Conservation (phyloP, 1,284 basidiomycete species). For the Blastosporella zonata region DNA sequence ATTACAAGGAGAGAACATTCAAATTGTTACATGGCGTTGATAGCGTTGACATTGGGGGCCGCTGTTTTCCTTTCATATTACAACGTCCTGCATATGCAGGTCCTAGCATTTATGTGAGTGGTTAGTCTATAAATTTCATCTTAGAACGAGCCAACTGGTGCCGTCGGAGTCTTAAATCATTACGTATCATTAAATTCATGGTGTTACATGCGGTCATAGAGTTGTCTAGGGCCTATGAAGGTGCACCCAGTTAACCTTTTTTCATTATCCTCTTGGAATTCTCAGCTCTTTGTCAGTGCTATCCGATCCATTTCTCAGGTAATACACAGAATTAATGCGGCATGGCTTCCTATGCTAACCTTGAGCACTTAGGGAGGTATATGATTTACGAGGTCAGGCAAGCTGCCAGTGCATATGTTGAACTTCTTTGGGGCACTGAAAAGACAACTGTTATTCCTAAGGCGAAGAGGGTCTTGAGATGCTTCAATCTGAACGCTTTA, state of each 20-base stretch:
- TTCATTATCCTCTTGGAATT: neutral
- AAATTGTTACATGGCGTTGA: neutral
- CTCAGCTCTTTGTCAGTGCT: constrained; percentile 46
- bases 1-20: no score
- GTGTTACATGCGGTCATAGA: no score
- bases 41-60: no score
- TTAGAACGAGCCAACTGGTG: no score
- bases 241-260: constrained; percentile 33
- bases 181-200: no score
- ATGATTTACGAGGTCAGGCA: constrained; percentile 66
- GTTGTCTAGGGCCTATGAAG: constrained; percentile 78
- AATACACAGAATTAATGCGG: constrained; percentile 18
- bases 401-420: neutral
- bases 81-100: no score
- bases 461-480: constrained; percentile 51
- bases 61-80: no score
- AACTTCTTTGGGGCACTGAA: neutral
- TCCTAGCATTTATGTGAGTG: no score
- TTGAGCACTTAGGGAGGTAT: constrained; percentile 50
- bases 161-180: neutral
- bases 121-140: no score
- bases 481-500: constrained; percentile 39
- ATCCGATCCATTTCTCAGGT: constrained; percentile 73
- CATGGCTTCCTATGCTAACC: constrained; percentile 1
- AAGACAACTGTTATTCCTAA: constrained; percentile 25